A percentile compares a stretch with the other conserved stretches of the same genome.
phyloP scores from a whole-genome alignment of 768 basidiomycete genomes.

The Gloeopeniophorella convolvens region DNA sequence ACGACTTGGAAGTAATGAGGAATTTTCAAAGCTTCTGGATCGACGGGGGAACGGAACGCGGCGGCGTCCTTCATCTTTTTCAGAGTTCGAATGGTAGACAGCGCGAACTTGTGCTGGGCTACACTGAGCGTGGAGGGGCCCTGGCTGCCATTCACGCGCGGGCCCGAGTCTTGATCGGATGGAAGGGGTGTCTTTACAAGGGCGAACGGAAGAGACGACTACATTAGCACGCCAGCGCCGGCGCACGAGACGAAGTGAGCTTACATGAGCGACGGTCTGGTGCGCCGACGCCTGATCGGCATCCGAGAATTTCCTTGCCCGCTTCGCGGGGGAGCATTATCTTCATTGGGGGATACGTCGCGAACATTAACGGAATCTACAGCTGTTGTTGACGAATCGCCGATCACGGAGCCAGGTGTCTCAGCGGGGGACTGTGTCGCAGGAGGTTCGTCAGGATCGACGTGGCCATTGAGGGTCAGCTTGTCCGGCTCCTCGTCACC shows the following conservation, averaged over 20 bases:
- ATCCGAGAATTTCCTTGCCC: conserved; percentile 70
- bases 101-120: conserved; percentile 74
- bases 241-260: conserved; percentile 43
- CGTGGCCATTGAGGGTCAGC: conserved; percentile 19
- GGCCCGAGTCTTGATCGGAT: conserved; percentile 10
- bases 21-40: conserved; percentile 72
- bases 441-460: conserved; percentile 24
- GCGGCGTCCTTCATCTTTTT: conserved; percentile 81
- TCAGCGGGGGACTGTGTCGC: conserved; percentile 22
- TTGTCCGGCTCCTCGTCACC: conserved; percentile 24
- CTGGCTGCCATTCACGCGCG: conserved; percentile 21
- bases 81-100: conserved; percentile 68
- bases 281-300: conserved; percentile 63
- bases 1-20: conserved; percentile 88
- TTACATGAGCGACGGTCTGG: conserved; percentile 68
- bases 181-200: conserved; percentile 16
- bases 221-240: conserved; percentile 49
- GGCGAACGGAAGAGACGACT: conserved; percentile 34
- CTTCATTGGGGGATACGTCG: conserved; percentile 32
- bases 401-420: conserved; percentile 25
- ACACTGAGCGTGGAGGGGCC: conserved; percentile 47
- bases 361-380: conserved; percentile 26
- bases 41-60: conserved; percentile 85
- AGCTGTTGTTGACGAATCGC: conserved; percentile 29
- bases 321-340: conserved; percentile 73